These are phyloP conservation scores for Fusarium sp. DNA, from an alignment of 2,329 filamentous ascomycete genomes.

Conservation along the genomic window DNA sequence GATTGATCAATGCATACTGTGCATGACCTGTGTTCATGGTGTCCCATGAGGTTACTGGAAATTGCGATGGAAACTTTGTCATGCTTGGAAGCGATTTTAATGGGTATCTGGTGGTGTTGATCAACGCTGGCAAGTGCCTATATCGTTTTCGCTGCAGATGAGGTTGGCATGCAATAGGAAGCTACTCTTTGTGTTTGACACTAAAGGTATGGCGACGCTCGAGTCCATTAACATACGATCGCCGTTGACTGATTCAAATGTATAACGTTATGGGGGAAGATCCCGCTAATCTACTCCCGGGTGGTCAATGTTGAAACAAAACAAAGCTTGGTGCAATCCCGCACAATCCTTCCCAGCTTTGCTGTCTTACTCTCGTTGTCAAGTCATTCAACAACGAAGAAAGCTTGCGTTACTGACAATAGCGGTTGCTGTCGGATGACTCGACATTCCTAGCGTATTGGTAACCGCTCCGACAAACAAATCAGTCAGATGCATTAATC, in stretches of 20 bases:
- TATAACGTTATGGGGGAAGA: neutral
- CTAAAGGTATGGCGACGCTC: too few relatives aligned
- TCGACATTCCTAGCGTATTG: neutral
- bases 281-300: neutral
- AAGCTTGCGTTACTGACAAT: neutral
- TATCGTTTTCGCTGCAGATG: neutral
- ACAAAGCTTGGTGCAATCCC: neutral
- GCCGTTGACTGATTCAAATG: neutral
- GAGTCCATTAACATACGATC: neutral
- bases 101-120: neutral
- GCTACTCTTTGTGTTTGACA: neutral
- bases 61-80: slow-evolving; percentile 33
- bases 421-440: neutral
- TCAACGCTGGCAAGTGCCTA: neutral
- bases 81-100: slow-evolving; percentile 19
- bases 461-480: neutral
- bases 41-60: slow-evolving; percentile 33
- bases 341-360: neutral
- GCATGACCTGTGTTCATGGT: slow-evolving; percentile 40
- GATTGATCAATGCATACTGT: slow-evolving; percentile 41
- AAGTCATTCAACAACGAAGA: neutral
- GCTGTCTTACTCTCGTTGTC: neutral
- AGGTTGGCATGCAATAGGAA: neutral
- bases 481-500: neutral
- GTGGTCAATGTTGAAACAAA: neutral